Percentiles rank a stretch among this genome's conserved stretches.
These are phyloP conservation scores for Talaromyces sp. DNA, from an alignment of 2,329 filamentous ascomycete genomes.

Conservation along the genomic window DNA sequence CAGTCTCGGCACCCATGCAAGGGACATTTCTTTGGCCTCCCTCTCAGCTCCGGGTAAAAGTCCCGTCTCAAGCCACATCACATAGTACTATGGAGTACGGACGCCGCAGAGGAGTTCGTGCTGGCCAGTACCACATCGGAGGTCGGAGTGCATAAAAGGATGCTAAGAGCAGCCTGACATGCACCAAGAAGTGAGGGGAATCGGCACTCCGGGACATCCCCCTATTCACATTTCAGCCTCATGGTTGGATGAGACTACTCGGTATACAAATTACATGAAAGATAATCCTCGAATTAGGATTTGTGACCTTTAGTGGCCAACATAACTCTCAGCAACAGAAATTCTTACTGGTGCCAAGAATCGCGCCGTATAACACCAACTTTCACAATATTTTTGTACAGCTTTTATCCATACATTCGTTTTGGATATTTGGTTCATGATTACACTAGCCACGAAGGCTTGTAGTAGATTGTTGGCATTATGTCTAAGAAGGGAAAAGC, in stretches of 20 bases:
- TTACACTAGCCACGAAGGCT: neutral
- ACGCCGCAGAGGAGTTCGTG: neutral
- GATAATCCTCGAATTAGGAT: neutral
- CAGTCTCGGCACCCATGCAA: neutral
- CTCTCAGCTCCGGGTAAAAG: neutral
- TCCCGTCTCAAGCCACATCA: conserved; percentile 4
- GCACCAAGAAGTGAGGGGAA: neutral
- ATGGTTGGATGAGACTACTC: neutral
- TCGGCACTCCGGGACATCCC: neutral
- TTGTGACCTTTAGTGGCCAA: neutral
- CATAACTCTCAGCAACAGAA: neutral
- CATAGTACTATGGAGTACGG: neutral
- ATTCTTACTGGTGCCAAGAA: neutral
- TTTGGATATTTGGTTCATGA: no score
- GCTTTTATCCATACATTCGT: no score
- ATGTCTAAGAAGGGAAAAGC: neutral
- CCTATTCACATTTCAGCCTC: neutral
- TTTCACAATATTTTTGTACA: neutral
- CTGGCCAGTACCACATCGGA: neutral
- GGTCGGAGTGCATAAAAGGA: neutral
- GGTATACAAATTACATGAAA: neutral
- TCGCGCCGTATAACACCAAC: neutral
- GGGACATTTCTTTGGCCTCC: neutral
- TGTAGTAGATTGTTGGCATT: neutral
- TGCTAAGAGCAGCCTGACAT: neutral